Base-by-base conservation (phyloP, 2,329 filamentous ascomycete genomes). In the Calonectria pauciramosa region DNA sequence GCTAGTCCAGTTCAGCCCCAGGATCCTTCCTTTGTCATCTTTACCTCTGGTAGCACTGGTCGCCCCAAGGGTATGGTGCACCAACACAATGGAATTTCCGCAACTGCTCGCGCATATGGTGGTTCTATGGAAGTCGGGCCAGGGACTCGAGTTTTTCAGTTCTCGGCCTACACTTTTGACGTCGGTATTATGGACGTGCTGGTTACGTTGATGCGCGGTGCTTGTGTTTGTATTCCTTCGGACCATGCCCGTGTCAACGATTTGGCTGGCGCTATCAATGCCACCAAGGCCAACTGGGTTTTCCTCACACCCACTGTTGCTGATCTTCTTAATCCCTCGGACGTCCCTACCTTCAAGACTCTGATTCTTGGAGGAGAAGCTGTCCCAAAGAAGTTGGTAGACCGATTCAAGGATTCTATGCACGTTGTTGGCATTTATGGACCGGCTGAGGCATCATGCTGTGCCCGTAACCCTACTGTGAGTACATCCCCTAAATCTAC, bases 1-100 rank as follows among this genome's bases (percentile, higher is more conserved):
- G 36, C 36, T 10, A 60, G 52, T 28, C 38, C 52, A 20, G 67
- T 70, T 4, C 52, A 52, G 26, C 67, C 67, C 11, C 36, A 56
- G 14, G 49, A 52, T 18, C 34, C 54, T 20, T 38, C 65, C 0
- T 83, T 83, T 63, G 87, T 89, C 73, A 87, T 90, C 78, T 91
- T 90, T 80, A 91, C 90, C 13, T 91, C 89, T 6, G 90, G 90
- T 41, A 90, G 87, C 47, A 91, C 90, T 0, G 90, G 90, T 18
- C 84, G 84, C n/a, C 90, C 90, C 0, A 91, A 91, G 81, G 89
- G 89, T 30, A 88, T 90, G 32, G 84, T 89, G 23, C 68, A 82
- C 34, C 54, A 49, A 38, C 75, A 76, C 14, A 52, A 38, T 23
- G 60, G 41, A 56, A 59, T 70, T 16, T 65, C 71, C 16, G 38